Conservation (phyloP, 1,139 yeast species). For the Hanseniaspora uvarum region DNA sequence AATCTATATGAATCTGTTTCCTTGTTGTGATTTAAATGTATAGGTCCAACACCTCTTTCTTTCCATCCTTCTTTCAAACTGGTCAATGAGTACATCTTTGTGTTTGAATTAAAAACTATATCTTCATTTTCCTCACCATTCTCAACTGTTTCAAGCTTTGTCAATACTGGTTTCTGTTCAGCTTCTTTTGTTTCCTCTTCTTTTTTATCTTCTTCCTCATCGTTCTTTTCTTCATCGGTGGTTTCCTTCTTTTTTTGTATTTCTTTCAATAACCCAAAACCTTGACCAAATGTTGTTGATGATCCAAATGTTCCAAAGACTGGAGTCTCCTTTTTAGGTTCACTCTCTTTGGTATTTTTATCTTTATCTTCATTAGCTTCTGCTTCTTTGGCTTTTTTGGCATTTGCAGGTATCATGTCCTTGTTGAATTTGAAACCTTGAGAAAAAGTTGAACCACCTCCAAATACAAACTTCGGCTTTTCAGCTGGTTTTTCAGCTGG, state of each 20-base stretch:
- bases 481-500: background rate
- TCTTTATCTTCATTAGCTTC: background rate
- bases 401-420: constrained; percentile 22
- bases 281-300: constrained; percentile 46
- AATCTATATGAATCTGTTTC: constrained; percentile 41
- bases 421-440: constrained; percentile 21
- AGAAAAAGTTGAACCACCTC: constrained; percentile 37
- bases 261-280: constrained; percentile 37
- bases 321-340: background rate
- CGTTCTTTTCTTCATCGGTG: constrained; percentile 30
- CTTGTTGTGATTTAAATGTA: constrained; percentile 58
- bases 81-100: constrained; percentile 67
- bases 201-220: constrained; percentile 21
- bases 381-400: constrained; percentile 14
- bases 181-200: constrained; percentile 18
- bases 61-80: constrained; percentile 76
- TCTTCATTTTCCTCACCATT: constrained; percentile 90
- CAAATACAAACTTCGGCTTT: constrained; percentile 43
- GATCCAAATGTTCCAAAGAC: constrained; percentile 22
- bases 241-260: constrained; percentile 46
- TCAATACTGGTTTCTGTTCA: constrained; percentile 13
- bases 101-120: constrained; percentile 56
- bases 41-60: constrained; percentile 82
- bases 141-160: constrained; percentile 39
- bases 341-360: background rate